Conservation (phyloP, 768 basidiomycete species). For the Dentipellis sp. region DNA sequence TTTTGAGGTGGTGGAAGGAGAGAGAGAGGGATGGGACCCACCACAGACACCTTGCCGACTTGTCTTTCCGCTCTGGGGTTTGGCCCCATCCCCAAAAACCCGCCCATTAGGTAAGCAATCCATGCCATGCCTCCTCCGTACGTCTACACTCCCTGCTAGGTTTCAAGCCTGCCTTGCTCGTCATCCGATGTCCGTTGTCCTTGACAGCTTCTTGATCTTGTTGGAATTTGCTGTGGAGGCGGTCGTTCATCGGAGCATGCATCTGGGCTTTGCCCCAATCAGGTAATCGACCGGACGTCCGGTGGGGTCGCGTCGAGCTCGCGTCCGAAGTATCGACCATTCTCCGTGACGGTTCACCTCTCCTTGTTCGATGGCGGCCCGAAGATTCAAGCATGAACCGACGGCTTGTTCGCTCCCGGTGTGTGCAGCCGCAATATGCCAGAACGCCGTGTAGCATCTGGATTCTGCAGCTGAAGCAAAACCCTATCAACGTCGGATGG, state of each 20-base stretch:
- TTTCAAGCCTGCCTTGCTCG: no score
- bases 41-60: neutral
- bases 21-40: neutral
- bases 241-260: neutral
- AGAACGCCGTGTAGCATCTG: no score
- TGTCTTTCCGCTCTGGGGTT: neutral
- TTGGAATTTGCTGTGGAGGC: neutral
- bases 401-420: no score
- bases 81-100: neutral
- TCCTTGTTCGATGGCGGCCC: no score
- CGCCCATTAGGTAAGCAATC: neutral
- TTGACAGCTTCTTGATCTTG: no score
- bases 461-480: no score
- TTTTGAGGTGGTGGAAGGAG: neutral
- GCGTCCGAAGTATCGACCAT: no score
- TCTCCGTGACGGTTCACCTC: no score
- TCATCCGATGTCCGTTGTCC: no score
- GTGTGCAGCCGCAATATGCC: no score
- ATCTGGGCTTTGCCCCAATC: neutral
- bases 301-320: neutral
- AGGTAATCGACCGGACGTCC: neutral
- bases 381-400: no score
- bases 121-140: neutral
- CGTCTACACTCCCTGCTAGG: neutral
- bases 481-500: no score